These are phyloP conservation scores for Boletales sp. DNA, from an alignment of 768 basidiomycete species.

Conservation along the genomic window DNA sequence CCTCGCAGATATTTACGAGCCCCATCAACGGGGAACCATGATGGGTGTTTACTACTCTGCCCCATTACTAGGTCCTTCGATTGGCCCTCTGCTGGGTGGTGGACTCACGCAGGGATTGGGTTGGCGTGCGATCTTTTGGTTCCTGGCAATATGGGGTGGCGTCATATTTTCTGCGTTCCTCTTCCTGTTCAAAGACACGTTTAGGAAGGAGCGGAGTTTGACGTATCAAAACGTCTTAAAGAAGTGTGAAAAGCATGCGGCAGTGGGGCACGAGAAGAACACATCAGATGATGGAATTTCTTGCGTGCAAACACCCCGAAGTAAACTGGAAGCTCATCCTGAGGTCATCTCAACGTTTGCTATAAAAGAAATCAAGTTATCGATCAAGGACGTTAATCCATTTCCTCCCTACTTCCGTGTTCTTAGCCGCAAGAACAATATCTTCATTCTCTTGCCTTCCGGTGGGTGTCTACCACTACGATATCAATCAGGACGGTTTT, in stretches of 20 bases:
- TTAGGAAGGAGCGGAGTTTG: conserved; percentile 76
- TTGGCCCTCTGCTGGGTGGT: conserved; percentile 73
- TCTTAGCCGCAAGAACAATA: conserved; percentile 61
- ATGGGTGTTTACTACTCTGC: conserved; percentile 83
- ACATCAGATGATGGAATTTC: background rate
- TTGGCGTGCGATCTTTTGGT: conserved; percentile 89
- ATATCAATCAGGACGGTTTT: background rate
- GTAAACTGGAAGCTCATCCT: conserved; percentile 22
- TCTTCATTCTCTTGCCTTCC: conserved; percentile 47
- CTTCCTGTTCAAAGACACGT: conserved; percentile 79
- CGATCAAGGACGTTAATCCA: conserved; percentile 70
- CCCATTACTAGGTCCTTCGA: conserved; percentile 63
- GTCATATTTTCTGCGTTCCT: conserved; percentile 54
- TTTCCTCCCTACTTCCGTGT: conserved; percentile 57
- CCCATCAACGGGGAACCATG: conserved; percentile 68
- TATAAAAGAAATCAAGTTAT: conserved; percentile 46
- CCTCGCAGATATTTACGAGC: conserved; percentile 76
- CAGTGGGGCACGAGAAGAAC: conserved; percentile 2
- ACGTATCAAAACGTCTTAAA: conserved; percentile 69
- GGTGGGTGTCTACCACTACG: conserved; percentile 19
- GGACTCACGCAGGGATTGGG: conserved; percentile 59
- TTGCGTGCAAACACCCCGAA: conserved; percentile 8
- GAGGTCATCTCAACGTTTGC: conserved; percentile 8
- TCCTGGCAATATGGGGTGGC: conserved; percentile 64
- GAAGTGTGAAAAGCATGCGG: conserved; percentile 28